A percentile compares a stretch with the other conserved stretches of the same genome.
These are phyloP conservation scores for Penstemon eatonii DNA, from an alignment of 257 asterid species.

Conservation along the genomic window DNA sequence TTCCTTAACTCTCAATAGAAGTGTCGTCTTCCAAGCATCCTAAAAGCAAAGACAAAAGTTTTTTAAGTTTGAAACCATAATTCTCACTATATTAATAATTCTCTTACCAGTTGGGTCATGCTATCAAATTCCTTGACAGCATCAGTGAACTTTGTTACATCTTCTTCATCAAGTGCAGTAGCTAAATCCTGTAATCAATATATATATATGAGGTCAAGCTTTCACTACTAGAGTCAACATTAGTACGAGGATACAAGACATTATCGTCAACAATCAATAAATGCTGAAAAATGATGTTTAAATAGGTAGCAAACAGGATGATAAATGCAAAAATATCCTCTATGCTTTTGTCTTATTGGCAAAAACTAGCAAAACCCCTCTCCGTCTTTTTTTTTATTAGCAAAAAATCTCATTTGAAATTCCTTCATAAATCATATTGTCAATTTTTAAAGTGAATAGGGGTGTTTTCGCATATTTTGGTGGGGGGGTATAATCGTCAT, in stretches of 20 bases:
- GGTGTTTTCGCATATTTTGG: too few species aligned
- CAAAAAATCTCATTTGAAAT: too few species aligned
- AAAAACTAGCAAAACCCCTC: too few species aligned
- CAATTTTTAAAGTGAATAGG: too few species aligned
- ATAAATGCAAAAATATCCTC: too few species aligned
- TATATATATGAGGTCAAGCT: conserved; percentile 11
- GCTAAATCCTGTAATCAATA: conserved; percentile 46
- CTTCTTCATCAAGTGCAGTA: conserved; percentile 59
- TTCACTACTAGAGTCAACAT: conserved; percentile 3
- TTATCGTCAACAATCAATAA: conserved; percentile 4
- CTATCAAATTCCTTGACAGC: conserved; percentile 60
- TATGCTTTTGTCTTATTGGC: too few species aligned
- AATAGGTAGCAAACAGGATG: neutral
- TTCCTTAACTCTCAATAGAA: conserved; percentile 93
- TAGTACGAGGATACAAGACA: conserved; percentile 7
- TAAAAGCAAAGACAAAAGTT: conserved; percentile 23
- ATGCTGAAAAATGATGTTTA: conserved; percentile 5
- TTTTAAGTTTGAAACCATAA: too few species aligned
- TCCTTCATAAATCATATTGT: too few species aligned
- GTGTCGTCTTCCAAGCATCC: conserved; percentile 96
- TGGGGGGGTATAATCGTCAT: too few species aligned
- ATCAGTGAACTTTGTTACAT: conserved; percentile 50
- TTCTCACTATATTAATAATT: neutral
- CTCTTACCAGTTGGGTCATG: conserved; percentile 55
- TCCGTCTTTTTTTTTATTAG: too few species aligned